A percentile compares a stretch with the other conserved stretches of the same genome.
These are phyloP conservation scores for Saccharomyces hybrid DNA, from an alignment of 1,139 yeast genomes.

Conservation along the genomic window DNA sequence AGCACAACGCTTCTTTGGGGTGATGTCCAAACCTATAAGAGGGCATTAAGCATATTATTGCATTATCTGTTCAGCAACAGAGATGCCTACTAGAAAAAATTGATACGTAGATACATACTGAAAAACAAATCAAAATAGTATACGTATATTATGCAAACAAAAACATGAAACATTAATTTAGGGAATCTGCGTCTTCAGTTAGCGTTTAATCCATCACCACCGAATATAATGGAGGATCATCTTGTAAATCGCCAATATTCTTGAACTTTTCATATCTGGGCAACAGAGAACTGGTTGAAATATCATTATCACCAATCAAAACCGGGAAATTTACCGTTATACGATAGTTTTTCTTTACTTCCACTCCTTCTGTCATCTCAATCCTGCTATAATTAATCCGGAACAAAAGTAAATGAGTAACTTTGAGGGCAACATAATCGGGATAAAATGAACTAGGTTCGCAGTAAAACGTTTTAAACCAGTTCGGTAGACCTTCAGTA, in stretches of 20 bases:
- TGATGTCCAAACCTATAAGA: too few species aligned
- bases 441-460: conserved; percentile 10
- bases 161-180: neutral
- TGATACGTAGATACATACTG: neutral
- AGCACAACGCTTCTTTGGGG: too few species aligned
- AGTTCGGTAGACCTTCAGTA: conserved; percentile 1
- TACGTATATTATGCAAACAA: neutral
- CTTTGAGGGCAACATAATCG: neutral
- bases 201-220: neutral
- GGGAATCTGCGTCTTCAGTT: neutral
- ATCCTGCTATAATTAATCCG: neutral
- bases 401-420: neutral
- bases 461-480: conserved; percentile 16
- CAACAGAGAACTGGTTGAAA: neutral
- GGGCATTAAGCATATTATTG: too few species aligned
- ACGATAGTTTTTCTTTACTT: neutral
- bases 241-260: neutral
- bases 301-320: neutral
- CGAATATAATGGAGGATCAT: neutral
- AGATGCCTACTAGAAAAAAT: too few species aligned
- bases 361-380: neutral
- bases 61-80: too few species aligned
- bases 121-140: neutral
- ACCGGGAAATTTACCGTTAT: neutral
- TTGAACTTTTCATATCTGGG: neutral